These are phyloP conservation scores for Scedosporium minutisporum DNA, from an alignment of 2,329 filamentous ascomycete genomes.

Conservation along the genomic window DNA sequence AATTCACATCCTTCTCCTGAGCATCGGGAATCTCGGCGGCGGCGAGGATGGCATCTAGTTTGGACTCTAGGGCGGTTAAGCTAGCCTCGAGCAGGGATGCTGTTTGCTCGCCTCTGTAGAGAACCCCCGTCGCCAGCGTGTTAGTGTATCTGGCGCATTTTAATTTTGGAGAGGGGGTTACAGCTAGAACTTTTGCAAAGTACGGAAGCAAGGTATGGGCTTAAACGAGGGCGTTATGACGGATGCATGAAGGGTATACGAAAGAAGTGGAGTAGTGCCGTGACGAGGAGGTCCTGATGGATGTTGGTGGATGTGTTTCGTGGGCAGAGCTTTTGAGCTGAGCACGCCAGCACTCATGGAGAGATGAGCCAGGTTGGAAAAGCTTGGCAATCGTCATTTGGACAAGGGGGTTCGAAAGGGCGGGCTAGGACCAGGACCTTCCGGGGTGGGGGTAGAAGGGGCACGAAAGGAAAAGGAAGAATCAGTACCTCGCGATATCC, in stretches of 20 bases:
- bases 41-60: slow-evolving; percentile 44
- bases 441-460: background rate
- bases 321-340: background rate
- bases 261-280: background rate
- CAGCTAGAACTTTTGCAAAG: background rate
- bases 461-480: background rate
- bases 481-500: background rate
- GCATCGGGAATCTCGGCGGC: slow-evolving; percentile 27
- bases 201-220: background rate
- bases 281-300: background rate
- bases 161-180: background rate
- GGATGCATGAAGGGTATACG: background rate
- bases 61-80: slow-evolving; percentile 41
- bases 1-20: background rate
- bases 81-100: slow-evolving; percentile 43
- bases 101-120: slow-evolving; percentile 41
- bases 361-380: no score
- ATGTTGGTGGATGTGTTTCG: background rate
- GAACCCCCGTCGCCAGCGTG: background rate
- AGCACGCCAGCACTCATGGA: background rate
- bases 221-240: background rate
- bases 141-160: background rate
- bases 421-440: background rate
- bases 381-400: background rate
- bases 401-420: background rate